These are phyloP conservation scores for Anaeramoeba ignava DNA, from an alignment of 78 protist species.

Conservation along the genomic window DNA sequence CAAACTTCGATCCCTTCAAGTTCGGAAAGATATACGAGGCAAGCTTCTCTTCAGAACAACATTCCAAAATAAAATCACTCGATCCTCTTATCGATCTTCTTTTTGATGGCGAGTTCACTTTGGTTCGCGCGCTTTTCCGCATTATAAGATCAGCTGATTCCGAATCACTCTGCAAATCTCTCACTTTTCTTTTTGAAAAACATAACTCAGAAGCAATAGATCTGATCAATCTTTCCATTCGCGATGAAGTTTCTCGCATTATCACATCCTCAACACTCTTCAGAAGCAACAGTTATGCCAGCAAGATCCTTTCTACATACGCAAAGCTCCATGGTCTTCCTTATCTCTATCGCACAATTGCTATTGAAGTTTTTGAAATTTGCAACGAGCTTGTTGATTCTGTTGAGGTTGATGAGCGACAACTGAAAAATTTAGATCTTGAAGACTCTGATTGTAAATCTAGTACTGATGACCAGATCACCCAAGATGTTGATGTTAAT, in stretches of 20 bases:
- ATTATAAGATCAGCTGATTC: neutral
- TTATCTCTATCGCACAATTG: neutral
- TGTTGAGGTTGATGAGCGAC: neutral
- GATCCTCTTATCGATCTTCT: neutral
- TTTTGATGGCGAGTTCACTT: neutral
- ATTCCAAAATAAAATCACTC: neutral
- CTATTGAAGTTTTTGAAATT: neutral
- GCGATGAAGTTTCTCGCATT: too few relatives aligned
- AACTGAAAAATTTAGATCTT: neutral
- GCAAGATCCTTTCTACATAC: neutral
- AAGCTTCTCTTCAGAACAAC: neutral
- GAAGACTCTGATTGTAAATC: too few relatives aligned
- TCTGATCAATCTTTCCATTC: too few relatives aligned
- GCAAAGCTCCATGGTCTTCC: neutral
- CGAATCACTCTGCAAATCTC: neutral
- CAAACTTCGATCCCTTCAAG: neutral
- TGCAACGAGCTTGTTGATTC: neutral
- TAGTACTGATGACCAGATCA: too few relatives aligned
- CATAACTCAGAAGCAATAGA: too few relatives aligned
- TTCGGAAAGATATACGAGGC: neutral
- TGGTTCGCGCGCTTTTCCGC: neutral
- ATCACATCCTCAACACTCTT: neutral
- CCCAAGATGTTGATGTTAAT: neutral
- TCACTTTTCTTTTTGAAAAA: neutral
- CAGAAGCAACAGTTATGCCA: neutral